These are phyloP conservation scores for Cordyceps pruinosa DNA, from an alignment of 2,329 filamentous ascomycete genomes.

Conservation along the genomic window DNA sequence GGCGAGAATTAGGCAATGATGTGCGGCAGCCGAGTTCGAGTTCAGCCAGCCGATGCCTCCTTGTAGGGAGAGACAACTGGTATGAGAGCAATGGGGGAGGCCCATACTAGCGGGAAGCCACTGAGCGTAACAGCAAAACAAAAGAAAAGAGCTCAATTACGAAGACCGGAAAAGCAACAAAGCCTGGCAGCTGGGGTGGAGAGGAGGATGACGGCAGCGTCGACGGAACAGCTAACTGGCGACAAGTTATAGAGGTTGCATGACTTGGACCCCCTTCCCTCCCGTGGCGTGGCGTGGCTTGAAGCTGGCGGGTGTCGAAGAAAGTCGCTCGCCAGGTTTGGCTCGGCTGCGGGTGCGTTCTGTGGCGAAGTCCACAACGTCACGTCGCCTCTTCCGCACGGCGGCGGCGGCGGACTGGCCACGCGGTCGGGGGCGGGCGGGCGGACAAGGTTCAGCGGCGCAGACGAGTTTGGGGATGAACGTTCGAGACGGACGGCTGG, in stretches of 20 bases:
- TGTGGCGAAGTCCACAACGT: not conserved
- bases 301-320: not conserved
- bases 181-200: not conserved
- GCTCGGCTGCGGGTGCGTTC: not conserved
- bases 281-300: not conserved
- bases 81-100: not conserved
- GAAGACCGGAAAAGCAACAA: not conserved
- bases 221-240: not conserved
- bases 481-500: not conserved
- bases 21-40: not conserved
- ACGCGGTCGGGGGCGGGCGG: not conserved
- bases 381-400: not conserved
- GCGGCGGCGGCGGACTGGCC: not conserved
- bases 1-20: not conserved
- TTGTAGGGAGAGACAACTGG: not conserved
- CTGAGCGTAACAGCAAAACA: not conserved
- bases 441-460: not conserved
- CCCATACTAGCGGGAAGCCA: not conserved
- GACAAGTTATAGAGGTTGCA: not conserved
- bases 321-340: not conserved
- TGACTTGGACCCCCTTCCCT: too few relatives aligned
- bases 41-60: not conserved
- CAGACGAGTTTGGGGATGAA: not conserved
- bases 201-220: not conserved
- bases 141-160: not conserved